These are phyloP conservation scores for Podila verticillata DNA, from an alignment of 192 early-diverging fungal genomes.

Conservation along the genomic window DNA sequence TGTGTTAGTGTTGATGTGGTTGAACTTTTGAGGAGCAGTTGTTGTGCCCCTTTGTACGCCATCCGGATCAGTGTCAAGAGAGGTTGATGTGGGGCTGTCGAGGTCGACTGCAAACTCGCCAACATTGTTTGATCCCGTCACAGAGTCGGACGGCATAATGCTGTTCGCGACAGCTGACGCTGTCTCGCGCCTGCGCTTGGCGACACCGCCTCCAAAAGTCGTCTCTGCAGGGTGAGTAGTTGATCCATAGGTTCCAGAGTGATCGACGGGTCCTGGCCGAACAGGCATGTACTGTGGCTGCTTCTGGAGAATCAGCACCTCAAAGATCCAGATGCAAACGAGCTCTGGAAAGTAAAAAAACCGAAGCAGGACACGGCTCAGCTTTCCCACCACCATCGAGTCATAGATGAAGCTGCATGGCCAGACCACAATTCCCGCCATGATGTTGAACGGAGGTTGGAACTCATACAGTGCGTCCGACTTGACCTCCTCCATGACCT, in stretches of 20 bases:
- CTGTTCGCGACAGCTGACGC: neutral
- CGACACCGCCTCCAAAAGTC: slow-evolving; percentile 19
- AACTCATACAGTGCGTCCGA: slow-evolving; percentile 54
- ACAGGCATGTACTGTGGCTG: slow-evolving; percentile 16
- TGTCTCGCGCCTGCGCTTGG: slow-evolving; percentile 15
- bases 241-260: slow-evolving; percentile 11
- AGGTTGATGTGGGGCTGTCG: neutral
- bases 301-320: slow-evolving; percentile 30
- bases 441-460: slow-evolving; percentile 55
- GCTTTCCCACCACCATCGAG: slow-evolving; percentile 16
- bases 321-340: slow-evolving; percentile 49
- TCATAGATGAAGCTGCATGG: slow-evolving; percentile 38
- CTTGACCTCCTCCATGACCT: slow-evolving; percentile 55
- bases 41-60: no score
- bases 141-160: neutral
- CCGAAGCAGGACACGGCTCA: slow-evolving; percentile 46
- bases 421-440: slow-evolving; percentile 34
- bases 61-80: no score
- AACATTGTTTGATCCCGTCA: neutral
- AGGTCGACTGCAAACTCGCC: neutral
- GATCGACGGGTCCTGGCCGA: slow-evolving; percentile 18
- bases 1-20: slow-evolving; percentile 7
- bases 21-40: neutral
- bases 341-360: slow-evolving; percentile 50
- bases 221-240: neutral